Conservation (phyloP, 495 filamentous ascomycete genomes). For the Stereocaulon alpinum region DNA sequence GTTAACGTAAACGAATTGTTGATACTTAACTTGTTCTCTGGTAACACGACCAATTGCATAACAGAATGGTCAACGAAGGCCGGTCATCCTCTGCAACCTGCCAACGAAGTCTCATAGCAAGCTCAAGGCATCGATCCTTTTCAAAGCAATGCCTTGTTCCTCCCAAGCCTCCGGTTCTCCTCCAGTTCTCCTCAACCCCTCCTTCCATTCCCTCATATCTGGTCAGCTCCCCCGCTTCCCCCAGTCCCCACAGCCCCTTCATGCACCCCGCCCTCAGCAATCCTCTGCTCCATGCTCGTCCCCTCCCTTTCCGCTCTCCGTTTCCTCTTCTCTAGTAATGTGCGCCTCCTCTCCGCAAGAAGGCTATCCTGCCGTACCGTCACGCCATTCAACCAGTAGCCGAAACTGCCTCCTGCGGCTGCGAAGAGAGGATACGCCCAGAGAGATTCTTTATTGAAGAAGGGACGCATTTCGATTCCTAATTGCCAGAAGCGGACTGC, state of each 20-base stretch:
- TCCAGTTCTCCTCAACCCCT: neutral
- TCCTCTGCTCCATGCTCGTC: conserved; percentile 27
- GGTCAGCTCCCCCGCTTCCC: conserved; percentile 7
- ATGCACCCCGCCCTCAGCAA: conserved; percentile 23
- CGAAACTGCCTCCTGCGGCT: conserved; percentile 75
- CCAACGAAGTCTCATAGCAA: neutral
- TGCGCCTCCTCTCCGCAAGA: conserved; percentile 74
- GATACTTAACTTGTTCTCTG: neutral
- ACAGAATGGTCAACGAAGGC: neutral
- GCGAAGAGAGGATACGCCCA: conserved; percentile 92
- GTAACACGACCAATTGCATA: no score
- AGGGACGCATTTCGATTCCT: conserved; percentile 94
- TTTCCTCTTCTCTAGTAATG: conserved; percentile 60
- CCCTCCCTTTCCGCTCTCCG: conserved; percentile 56
- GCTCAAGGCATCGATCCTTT: neutral
- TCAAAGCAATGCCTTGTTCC: neutral
- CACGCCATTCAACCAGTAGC: conserved; percentile 89
- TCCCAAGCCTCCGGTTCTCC: neutral
- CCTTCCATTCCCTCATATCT: neutral
- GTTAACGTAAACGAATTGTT: neutral
- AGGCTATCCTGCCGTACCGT: conserved; percentile 63
- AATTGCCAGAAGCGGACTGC: conserved; percentile 90
- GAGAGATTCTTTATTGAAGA: conserved; percentile 65
- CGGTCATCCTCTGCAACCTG: neutral
- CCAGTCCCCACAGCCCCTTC: conserved; percentile 8